phyloP scores from a whole-genome alignment of 1,284 basidiomycete genomes.

The Phaffia rhodozyma region DNA sequence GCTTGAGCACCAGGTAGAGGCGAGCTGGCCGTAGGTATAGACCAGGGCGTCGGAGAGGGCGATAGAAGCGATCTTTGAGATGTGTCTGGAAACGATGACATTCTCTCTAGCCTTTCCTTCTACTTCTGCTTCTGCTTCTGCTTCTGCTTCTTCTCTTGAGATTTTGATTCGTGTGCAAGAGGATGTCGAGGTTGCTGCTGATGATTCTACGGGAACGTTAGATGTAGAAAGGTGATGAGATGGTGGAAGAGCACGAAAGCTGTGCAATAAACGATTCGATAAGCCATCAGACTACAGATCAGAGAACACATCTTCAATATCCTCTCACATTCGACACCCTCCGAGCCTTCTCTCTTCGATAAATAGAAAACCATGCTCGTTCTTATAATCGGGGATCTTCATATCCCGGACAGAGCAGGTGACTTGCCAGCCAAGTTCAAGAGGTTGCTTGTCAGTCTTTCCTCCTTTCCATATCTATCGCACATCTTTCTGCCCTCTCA shows the following conservation, averaged over 20 bases:
- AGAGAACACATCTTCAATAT: no score
- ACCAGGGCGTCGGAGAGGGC: conserved; percentile 15
- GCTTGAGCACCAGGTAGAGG: conserved; percentile 1
- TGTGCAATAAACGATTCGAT: no score
- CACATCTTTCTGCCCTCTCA: background rate
- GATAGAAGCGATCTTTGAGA: conserved; percentile 17
- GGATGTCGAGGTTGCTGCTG: no score
- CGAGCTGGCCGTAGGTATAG: background rate
- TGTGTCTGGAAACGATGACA: conserved; percentile 1
- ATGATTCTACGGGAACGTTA: no score
- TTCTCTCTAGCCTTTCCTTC: background rate
- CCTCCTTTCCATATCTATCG: background rate
- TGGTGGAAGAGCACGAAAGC: no score
- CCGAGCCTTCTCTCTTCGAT: no score
- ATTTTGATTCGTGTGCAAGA: no score
- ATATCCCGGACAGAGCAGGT: conserved; percentile 74
- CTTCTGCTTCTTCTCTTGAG: no score
- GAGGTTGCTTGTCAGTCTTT: conserved; percentile 60
- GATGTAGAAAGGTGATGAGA: no score
- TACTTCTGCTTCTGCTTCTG: background rate
- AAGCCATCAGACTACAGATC: no score
- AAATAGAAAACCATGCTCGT: conserved; percentile 43
- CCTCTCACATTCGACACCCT: no score
- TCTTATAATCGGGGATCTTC: conserved; percentile 85
- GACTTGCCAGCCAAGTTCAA: conserved; percentile 94